A percentile compares a stretch with the other conserved stretches of the same genome.
phyloP scores from a whole-genome alignment of 495 filamentous ascomycete species.

The Hyphodiscus hymeniophilus region DNA sequence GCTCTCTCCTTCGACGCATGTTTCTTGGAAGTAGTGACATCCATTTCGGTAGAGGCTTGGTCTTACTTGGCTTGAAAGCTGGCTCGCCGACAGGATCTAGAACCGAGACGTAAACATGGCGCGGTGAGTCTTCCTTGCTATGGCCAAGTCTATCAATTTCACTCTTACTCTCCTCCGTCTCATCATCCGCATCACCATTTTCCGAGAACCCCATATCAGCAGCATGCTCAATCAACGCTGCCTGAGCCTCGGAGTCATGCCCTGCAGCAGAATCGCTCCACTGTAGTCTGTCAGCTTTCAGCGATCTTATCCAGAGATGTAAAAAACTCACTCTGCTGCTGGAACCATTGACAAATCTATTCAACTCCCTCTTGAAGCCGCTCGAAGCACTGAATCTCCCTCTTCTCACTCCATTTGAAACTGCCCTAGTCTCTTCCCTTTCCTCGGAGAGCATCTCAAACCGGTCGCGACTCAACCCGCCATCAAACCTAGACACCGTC shows the following conservation, averaged over 20 bases:
- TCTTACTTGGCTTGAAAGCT: slow-evolving; percentile 33
- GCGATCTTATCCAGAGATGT: background rate
- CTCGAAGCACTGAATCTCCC: too few relatives aligned
- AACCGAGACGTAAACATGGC: slow-evolving; percentile 32
- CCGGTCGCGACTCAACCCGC: slow-evolving; percentile 17
- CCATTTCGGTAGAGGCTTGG: slow-evolving; percentile 38
- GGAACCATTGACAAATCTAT: too few relatives aligned
- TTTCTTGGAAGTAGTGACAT: slow-evolving; percentile 31
- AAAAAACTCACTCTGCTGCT: too few relatives aligned
- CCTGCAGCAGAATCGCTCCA: background rate
- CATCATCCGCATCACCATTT: slow-evolving; percentile 6
- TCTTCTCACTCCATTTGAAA: too few relatives aligned
- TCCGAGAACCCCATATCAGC: slow-evolving; percentile 10
- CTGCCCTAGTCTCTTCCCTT: too few relatives aligned
- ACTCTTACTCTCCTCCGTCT: slow-evolving; percentile 12
- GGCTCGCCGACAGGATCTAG: slow-evolving; percentile 30
- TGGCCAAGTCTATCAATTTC: slow-evolving; percentile 1
- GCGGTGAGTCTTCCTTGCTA: background rate
- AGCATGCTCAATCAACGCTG: slow-evolving; percentile 9
- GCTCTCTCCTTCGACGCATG: slow-evolving; percentile 8
- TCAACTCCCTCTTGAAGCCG: too few relatives aligned
- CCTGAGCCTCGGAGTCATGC: background rate
- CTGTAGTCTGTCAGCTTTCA: background rate
- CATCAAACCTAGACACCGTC: slow-evolving; percentile 15
- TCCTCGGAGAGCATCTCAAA: slow-evolving; percentile 10